Evolutionary conservation across 1,284 basidiomycete species (phyloP), one percentile per base, ranked within the genome.

Genomic region (Lentinula novae-zelandiae): DNA sequence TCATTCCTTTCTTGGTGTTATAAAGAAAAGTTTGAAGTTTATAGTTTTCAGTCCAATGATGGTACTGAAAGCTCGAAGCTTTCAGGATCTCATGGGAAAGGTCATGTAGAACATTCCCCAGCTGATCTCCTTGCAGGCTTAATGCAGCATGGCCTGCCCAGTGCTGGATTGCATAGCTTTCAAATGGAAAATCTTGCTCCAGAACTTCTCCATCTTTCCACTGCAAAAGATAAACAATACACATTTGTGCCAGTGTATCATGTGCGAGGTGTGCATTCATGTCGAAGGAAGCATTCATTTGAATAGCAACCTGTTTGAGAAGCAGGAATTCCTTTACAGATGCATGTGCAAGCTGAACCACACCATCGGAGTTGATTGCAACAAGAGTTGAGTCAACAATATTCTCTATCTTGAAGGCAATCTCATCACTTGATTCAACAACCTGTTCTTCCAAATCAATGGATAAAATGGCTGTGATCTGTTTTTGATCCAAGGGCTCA

Each of bases 321-420:
- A 58, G 38, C 5, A 60, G 22, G 20, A 48, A 60, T 6, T 55
- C 58, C 31, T 60, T 60, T 15, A 60, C 58, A 55, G 58, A 60
- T 40, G 31, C 13, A 55, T 55, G 58, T 27, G 52, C 58, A n/a
- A 60, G 34, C 31, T 60, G 53, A 10, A 60, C 52, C 22, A 38
- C n/a, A 4, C 40, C n/a, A 27, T 54, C 8, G 3, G 20, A 2
- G 17, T 27, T 33, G 10, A 54, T 38, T 22, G 46, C 39, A 4
- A 60, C 46, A 8, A 60, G 27, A 49, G 42, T 49, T 9, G 52
- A 20, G n/a, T 49, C 52, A 60, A 60, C 34, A 10, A 38, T 40
- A 20, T 22, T 22, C 20, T 48, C 7, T 12, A 60, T n/a, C 7
- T 50, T 17, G 10, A 36, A 5, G 7, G 17, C 31, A 15, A 49